Evolutionary conservation across 805 yeast species (phyloP).

Genomic region (Schizosaccharomyces octosporus): DNA sequence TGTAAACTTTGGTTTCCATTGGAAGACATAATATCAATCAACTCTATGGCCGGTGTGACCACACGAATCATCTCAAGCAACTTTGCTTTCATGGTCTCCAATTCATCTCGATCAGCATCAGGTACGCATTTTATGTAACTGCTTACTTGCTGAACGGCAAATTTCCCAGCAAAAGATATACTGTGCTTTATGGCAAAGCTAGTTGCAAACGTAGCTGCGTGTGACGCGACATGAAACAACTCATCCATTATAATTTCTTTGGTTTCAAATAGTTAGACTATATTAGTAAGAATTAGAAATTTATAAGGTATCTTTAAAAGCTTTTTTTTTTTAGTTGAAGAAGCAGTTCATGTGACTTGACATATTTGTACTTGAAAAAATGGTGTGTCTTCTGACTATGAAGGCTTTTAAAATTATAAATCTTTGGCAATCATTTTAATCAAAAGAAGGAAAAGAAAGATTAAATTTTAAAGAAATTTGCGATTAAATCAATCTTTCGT

Average conservation of each 20-base stretch:
- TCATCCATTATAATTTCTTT: slow-evolving; percentile 2
- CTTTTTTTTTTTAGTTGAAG: too few relatives aligned
- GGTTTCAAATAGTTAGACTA: too few relatives aligned
- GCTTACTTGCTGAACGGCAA: slow-evolving; percentile 1
- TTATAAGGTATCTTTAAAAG: too few relatives aligned
- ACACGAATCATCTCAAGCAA: slow-evolving; percentile 35
- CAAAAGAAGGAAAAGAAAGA: too few relatives aligned
- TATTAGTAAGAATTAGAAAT: too few relatives aligned
- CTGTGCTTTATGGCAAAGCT: slow-evolving; percentile 1
- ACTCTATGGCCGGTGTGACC: slow-evolving; percentile 40
- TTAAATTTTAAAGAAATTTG: too few relatives aligned
- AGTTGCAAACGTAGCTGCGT: slow-evolving; percentile 3
- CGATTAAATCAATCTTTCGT: too few relatives aligned
- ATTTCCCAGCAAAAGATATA: background rate
- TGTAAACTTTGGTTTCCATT: slow-evolving; percentile 35
- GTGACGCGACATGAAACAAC: slow-evolving; percentile 2
- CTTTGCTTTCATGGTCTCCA: slow-evolving; percentile 21
- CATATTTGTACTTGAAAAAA: too few relatives aligned
- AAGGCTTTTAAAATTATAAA: too few relatives aligned
- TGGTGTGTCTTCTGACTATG: too few relatives aligned
- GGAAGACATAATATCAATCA: slow-evolving; percentile 34
- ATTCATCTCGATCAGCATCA: background rate
- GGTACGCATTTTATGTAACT: background rate
- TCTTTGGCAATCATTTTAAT: too few relatives aligned
- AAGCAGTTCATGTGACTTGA: too few relatives aligned